These are phyloP conservation scores for Fusarium sp. DNA, from an alignment of 2,329 filamentous ascomycete species.

Conservation along the genomic window DNA sequence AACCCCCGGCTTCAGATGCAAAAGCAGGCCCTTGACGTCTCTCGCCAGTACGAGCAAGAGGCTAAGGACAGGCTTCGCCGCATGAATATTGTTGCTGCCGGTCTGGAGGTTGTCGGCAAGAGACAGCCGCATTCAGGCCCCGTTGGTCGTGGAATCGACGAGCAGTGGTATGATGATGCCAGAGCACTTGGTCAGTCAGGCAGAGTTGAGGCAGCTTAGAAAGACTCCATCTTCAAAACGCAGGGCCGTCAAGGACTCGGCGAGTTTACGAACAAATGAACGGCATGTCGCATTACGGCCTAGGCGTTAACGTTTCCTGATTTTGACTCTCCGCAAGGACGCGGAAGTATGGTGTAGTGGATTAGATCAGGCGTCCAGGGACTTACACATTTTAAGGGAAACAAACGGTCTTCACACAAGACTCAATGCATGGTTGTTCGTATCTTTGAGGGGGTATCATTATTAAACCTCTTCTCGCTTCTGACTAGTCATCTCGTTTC, in stretches of 20 bases:
- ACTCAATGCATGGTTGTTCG: not conserved
- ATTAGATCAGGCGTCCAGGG: slow-evolving; percentile 37
- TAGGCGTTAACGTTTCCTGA: slow-evolving; percentile 43
- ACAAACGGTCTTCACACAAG: not conserved
- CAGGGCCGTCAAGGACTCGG: not conserved
- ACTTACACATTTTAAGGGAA: slow-evolving; percentile 17
- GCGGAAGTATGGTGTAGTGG: slow-evolving; percentile 25
- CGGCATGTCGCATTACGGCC: slow-evolving; percentile 27
- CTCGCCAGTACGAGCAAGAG: slow-evolving; percentile 78
- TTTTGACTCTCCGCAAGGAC: slow-evolving; percentile 38
- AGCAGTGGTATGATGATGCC: slow-evolving; percentile 51
- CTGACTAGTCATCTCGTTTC: not conserved
- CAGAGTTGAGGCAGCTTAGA: slow-evolving; percentile 26
- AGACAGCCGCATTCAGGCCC: slow-evolving; percentile 37
- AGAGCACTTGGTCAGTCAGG: slow-evolving; percentile 12
- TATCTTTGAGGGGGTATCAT: slow-evolving; percentile 40
- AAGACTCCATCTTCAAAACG: not conserved
- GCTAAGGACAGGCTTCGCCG: slow-evolving; percentile 80
- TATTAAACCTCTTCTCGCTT: slow-evolving; percentile 10
- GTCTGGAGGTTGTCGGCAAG: slow-evolving; percentile 70
- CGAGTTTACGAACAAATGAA: slow-evolving; percentile 18
- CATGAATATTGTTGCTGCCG: slow-evolving; percentile 79
- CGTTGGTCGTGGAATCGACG: slow-evolving; percentile 40
- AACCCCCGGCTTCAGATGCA: slow-evolving; percentile 78
- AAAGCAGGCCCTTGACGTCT: slow-evolving; percentile 72